Conservation (phyloP, 1,284 basidiomycete species). For the Boletellus deceptivus region DNA sequence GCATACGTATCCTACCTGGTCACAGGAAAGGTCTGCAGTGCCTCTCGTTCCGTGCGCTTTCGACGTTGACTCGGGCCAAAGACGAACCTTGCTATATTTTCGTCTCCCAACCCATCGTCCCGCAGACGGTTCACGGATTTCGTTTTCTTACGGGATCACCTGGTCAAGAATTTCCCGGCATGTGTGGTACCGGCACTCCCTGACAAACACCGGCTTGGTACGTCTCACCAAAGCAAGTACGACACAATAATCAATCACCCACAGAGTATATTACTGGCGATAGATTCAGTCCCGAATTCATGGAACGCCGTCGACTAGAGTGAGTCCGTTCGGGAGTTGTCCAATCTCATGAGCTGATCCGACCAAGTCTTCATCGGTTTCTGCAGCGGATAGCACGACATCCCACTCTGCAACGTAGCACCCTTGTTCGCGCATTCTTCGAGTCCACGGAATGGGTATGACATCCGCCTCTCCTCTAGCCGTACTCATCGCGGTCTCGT, state of each 20-base stretch:
- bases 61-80: conserved; percentile 33
- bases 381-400: conserved; percentile 88
- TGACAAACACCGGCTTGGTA: conserved; percentile 94
- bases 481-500: conserved; percentile 7
- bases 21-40: conserved; percentile 70
- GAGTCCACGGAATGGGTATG: conserved; percentile 96
- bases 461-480: conserved; percentile 1
- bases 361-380: conserved; percentile 83
- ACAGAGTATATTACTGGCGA: conserved; percentile 97
- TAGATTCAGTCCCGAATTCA: conserved; percentile 94
- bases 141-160: conserved; percentile 87
- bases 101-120: conserved; percentile 66
- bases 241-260: conserved; percentile 5
- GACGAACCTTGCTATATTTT: conserved; percentile 84
- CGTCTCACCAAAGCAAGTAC: conserved; percentile 29
- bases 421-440: conserved; percentile 87
- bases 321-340: conserved; percentile 34
- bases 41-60: not conserved
- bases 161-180: conserved; percentile 91
- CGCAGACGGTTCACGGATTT: conserved; percentile 97
- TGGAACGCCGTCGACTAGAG: conserved; percentile 90
- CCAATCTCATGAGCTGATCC: conserved; percentile 12
- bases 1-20: conserved; percentile 95
- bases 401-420: conserved; percentile 91
- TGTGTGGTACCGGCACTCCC: conserved; percentile 95